Evolutionary conservation across 345 rosid genomes (phyloP), one percentile per base, ranked within the genome.

Genomic region (Moringa oleifera): DNA sequence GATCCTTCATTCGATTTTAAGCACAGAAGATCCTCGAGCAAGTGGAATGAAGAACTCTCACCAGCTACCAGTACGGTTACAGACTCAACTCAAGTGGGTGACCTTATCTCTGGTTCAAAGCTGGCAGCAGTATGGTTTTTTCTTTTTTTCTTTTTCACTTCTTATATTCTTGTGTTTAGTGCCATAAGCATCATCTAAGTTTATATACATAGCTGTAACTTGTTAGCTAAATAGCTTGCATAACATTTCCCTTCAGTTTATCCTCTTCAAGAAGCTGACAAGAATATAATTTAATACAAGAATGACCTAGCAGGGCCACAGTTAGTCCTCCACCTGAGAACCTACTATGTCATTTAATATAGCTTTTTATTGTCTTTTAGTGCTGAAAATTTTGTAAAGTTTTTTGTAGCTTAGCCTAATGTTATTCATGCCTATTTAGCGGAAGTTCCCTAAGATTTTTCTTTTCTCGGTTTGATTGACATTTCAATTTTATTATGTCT

Each of bases 11-110:
- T 45, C 64, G 87, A 83, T 73, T 74, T 71, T 56, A 82, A 78
- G 51, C 95, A 83, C 76, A 77, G 65, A 70, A 79, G 86, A 74
- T 84, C 88, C 65, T 81, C 91, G 59, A 85, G 95, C 90, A 85
- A 77, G 82, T 74, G 83, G 82, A 89, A 85, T 79, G 87, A 78
- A 25, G 95, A 95, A 63, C 73, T 85, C 70, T 87, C 92, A 51
- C 80, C 87, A 21, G 67, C 68, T 62, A 75, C 85, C 74, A 83
- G 95, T 75, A 70, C 81, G 11, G 68, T 85, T 62, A 73, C 85
- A n/a, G 99, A 94, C 71, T 75, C 81, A 68, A 79, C 81, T 71
- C 94, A 82, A 64, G 85, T 63, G 63, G 83, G 91, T 70, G 85
- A 80, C 66, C 77, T 69, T 66, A 69, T 79, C 41, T 57, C 70